Base-by-base conservation (phyloP, 257 asterid genomes). In the Oldenlandia corymbosa region DNA sequence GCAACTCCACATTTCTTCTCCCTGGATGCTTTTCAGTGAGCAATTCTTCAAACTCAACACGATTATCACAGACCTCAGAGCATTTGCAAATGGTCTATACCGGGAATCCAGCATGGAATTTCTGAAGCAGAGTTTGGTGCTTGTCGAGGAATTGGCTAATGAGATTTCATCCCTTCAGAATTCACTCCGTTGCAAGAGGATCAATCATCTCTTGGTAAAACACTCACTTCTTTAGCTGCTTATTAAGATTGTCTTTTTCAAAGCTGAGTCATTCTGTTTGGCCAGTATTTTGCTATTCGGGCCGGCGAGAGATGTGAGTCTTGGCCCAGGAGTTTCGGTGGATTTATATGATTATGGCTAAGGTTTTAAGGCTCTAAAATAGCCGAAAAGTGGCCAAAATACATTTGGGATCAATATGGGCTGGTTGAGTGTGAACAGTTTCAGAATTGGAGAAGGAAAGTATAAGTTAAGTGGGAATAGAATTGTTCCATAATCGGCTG, bases 111-210 rank as follows among this genome's bases (percentile, higher is more conserved):
- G 17, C 5, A 8, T 1, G 16, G 26, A 41, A 10, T 58, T 8
- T 58, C 49, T 24, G 32, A 58, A 58, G 49, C n/a, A 58, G 32
- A 37, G 32, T 34, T 20, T 58, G 50, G 64, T 7, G 5, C 64
- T 58, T 20, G 1, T 14, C 11, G 21, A 36, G 12, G 32, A 58
- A 58, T 16, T 58, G n/a, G 21, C 41, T 6, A 11, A 16, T 18
- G 54, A 60, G 42, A 10, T 27, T 7, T 41, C n/a, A 37, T 42
- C 39, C 49, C 60, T 55, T 31, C 20, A 55, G 2, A 17, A 18
- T 13, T 30, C 60, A 16, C 20, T 55, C 31, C 60, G 31, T 14
- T 55, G 0, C 26, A 9, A 55, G 53, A 20, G 17, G 5, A 39
- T 59, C 20, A 7, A 7, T 24, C 13, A 26, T 18, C 21, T 27